These are phyloP conservation scores for Cutaneotrichosporon cavernicola DNA, from an alignment of 1,284 basidiomycete genomes.

Conservation along the genomic window DNA sequence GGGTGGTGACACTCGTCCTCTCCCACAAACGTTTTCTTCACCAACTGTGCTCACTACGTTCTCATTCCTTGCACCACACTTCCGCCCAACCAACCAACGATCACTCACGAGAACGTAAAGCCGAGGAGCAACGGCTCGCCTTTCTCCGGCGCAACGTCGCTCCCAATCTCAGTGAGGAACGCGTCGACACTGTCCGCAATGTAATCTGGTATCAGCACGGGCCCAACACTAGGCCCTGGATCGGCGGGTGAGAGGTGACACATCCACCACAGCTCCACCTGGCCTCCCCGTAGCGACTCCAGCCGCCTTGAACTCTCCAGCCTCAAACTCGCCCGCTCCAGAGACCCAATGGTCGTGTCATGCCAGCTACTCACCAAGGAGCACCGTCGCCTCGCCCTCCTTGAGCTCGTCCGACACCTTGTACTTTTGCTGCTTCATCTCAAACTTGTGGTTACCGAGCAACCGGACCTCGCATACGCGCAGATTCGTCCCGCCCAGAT, in stretches of 20 bases:
- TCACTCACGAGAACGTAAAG: conserved; percentile 71
- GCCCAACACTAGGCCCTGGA: not conserved
- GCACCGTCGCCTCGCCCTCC: conserved; percentile 74
- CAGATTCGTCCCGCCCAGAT: conserved; percentile 94
- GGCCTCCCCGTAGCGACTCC: no score
- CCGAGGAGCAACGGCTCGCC: conserved; percentile 72
- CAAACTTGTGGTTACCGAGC: conserved; percentile 83
- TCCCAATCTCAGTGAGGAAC: conserved; percentile 74
- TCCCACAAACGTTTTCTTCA: not conserved
- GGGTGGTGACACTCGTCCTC: not conserved
- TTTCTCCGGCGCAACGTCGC: conserved; percentile 40
- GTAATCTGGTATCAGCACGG: conserved; percentile 65
- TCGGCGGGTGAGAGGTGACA: not conserved
- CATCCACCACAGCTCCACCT: no score
- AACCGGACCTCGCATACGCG: conserved; percentile 91
- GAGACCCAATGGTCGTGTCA: not conserved
- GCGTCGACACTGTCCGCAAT: conserved; percentile 93
- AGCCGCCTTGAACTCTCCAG: not conserved
- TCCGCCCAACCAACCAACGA: no score
- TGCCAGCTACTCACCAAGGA: conserved; percentile 67
- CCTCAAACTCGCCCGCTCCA: not conserved
- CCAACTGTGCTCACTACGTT: not conserved
- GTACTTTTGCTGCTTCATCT: conserved; percentile 88
- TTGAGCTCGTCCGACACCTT: conserved; percentile 86
- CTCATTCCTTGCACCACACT: not conserved